Base-by-base conservation (phyloP, 495 filamentous ascomycete genomes). In the Immersiella caudata region DNA sequence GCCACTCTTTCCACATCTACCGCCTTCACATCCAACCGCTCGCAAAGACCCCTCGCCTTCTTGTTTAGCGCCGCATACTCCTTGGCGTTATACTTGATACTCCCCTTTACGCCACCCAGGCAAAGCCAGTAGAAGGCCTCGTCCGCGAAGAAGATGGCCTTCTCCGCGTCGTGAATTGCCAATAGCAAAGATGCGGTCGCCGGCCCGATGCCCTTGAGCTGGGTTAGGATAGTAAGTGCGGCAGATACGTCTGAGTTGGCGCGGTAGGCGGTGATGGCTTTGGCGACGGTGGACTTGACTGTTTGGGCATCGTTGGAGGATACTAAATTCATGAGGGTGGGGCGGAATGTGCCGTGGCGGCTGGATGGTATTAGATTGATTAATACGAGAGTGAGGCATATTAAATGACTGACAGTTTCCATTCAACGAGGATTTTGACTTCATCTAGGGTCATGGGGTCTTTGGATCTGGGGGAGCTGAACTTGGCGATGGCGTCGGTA, bases 321-420 rank as follows among this genome's bases (percentile, higher is more conserved):
- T 21, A 91, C 82, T 61, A 91, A 84, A 16, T 87, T 86, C 75
- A 89, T 80, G 24, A 94, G 80, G 0, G 80, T 84, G 40, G 91
- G 90, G n/a, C 91, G 85, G 75, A 84, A 88, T 27, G 84, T 86
- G 18, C 91, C 91, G 73, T 93, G 91, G 70, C 80, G 80, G n/a
- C 81, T 82, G 33, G 52, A n/a, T n/a, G n/a, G n/a, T n/a, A n/a
- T n/a, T n/a, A n/a, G n/a, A n/a, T n/a, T n/a, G n/a, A n/a, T n/a
- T n/a, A n/a, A n/a, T n/a, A n/a, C n/a, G n/a, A n/a, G n/a, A n/a
- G n/a, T n/a, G n/a, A n/a, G n/a, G n/a, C n/a, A n/a, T n/a, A n/a
- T n/a, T n/a, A n/a, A n/a, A n/a, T n/a, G 6, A 49, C 88, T 73
- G 82, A 93, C 90, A 91, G 76, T 78, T 93, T 94, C 91, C 91